phyloP scores from a whole-genome alignment of 2,329 filamentous ascomycete genomes.

The Fusarium sulawesiense region DNA sequence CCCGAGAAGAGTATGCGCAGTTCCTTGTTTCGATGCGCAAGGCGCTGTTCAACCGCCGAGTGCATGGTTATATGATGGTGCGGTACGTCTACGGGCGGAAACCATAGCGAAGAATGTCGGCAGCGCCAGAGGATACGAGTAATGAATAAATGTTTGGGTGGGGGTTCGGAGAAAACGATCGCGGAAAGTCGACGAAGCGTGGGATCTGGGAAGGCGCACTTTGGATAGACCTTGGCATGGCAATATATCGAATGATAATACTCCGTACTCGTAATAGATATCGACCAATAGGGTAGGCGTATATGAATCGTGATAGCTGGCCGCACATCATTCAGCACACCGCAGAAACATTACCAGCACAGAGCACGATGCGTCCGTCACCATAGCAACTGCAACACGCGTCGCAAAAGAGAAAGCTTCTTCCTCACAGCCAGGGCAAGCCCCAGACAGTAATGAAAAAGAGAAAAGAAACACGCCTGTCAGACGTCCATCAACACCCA shows the following conservation, averaged over 20 bases:
- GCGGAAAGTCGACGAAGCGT: neutral
- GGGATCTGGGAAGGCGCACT: neutral
- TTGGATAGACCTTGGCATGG: neutral
- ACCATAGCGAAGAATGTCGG: neutral
- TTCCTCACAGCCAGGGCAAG: slow-evolving; percentile 64
- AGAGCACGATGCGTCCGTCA: fast-evolving
- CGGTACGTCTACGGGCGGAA: slow-evolving; percentile 40
- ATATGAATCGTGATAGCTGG: no score
- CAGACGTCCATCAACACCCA: slow-evolving; percentile 92
- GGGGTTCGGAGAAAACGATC: neutral
- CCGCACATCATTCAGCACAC: neutral
- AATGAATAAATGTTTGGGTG: neutral
- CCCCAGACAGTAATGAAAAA: slow-evolving; percentile 67
- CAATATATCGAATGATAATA: neutral
- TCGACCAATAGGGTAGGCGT: no score
- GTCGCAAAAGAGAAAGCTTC: slow-evolving; percentile 44
- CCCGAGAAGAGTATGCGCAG: slow-evolving; percentile 33
- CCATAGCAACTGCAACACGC: neutral
- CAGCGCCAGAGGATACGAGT: neutral
- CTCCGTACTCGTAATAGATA: neutral
- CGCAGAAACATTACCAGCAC: fast-evolving
- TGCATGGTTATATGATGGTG: slow-evolving; percentile 39
- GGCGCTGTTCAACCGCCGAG: slow-evolving; percentile 24
- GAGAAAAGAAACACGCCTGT: slow-evolving; percentile 70
- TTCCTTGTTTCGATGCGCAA: slow-evolving; percentile 31